phyloP scores from a whole-genome alignment of 805 yeast genomes.

The Monosporozyma aquatica region DNA sequence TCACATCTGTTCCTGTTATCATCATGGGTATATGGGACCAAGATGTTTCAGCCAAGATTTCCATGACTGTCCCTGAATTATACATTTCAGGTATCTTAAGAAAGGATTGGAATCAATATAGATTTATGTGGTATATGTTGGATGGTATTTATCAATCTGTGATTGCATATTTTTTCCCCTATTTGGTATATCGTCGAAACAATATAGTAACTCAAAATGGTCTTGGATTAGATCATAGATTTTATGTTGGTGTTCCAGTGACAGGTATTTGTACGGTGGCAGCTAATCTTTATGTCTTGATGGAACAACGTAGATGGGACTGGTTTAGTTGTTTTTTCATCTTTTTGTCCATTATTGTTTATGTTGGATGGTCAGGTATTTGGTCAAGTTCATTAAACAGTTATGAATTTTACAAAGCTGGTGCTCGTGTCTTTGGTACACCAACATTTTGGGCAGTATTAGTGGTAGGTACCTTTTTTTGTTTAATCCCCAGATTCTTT shows the following conservation, averaged over 20 bases:
- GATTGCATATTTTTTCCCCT: constrained; percentile 68
- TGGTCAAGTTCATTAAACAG: constrained; percentile 54
- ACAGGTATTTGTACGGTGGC: constrained; percentile 59
- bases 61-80: constrained; percentile 63
- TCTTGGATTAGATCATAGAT: constrained; percentile 58
- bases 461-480: constrained; percentile 51
- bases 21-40: constrained; percentile 73
- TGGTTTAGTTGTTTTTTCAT: constrained; percentile 56
- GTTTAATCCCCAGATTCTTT: constrained; percentile 60
- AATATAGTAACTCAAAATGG: constrained; percentile 45
- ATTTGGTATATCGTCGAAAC: constrained; percentile 38
- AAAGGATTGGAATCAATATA: constrained; percentile 59
- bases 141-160: constrained; percentile 77
- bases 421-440: constrained; percentile 53
- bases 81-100: constrained; percentile 67
- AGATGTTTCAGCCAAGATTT: constrained; percentile 63
- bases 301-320: constrained; percentile 76
- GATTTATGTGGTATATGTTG: constrained; percentile 63
- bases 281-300: constrained; percentile 54
- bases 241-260: constrained; percentile 60
- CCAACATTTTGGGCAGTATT: constrained; percentile 60
- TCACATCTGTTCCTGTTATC: constrained; percentile 73
- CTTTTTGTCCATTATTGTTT: constrained; percentile 46
- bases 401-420: constrained; percentile 60
- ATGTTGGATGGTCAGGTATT: constrained; percentile 73